A percentile compares a stretch with the other conserved stretches of the same genome.
Conservation (phyloP, 2,329 filamentous ascomycete genomes). For the Ophiostoma populinum region DNA sequence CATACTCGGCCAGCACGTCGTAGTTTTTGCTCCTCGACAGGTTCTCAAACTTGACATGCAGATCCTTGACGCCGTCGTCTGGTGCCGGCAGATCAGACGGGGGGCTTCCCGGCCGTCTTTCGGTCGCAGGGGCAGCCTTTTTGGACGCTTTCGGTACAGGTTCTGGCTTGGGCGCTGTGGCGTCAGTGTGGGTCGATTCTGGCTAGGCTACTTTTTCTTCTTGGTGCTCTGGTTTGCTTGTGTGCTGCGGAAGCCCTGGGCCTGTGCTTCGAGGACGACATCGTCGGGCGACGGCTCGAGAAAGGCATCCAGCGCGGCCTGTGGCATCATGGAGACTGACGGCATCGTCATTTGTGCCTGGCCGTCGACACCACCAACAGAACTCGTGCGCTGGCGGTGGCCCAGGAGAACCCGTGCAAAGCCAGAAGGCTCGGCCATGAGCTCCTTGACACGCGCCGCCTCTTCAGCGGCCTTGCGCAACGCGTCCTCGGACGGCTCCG, state of each 20-base stretch:
- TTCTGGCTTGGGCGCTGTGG: slow-evolving; percentile 10
- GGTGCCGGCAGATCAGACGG: slow-evolving; percentile 5
- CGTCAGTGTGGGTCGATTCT: too few relatives aligned
- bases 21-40: slow-evolving; percentile 59
- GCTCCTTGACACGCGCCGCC: background rate
- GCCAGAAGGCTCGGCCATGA: slow-evolving; percentile 27
- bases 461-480: too few relatives aligned
- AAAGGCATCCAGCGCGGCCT: slow-evolving; percentile 39
- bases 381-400: slow-evolving; percentile 15
- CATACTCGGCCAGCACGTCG: slow-evolving; percentile 67
- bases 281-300: slow-evolving; percentile 83
- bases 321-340: slow-evolving; percentile 14
- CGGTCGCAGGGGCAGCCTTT: slow-evolving; percentile 2
- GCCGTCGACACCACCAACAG: too few relatives aligned
- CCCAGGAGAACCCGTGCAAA: slow-evolving; percentile 38
- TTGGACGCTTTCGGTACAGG: slow-evolving; percentile 32
- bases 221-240: slow-evolving; percentile 28
- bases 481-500: background rate
- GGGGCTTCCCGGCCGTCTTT: slow-evolving; percentile 7
- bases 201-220: too few relatives aligned
- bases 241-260: slow-evolving; percentile 59
- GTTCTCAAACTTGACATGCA: slow-evolving; percentile 32
- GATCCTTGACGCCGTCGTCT: slow-evolving; percentile 20
- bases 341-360: background rate
- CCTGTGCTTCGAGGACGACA: slow-evolving; percentile 70